Evolutionary conservation across 192 early-diverging fungal species (phyloP).

Genomic region (Linnemannia elongata): DNA sequence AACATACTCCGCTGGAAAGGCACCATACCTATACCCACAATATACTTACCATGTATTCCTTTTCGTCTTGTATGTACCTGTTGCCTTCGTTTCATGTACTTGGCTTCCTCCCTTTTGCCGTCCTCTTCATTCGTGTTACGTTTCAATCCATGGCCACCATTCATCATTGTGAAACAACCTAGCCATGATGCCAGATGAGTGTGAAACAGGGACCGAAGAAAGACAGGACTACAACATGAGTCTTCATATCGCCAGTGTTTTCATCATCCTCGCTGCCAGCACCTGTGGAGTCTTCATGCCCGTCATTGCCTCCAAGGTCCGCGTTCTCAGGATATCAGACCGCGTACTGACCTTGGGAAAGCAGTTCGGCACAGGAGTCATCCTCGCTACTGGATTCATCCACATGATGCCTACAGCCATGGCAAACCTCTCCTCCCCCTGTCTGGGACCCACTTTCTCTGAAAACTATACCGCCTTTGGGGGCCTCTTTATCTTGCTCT

Average conservation of each 20-base stretch:
- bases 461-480: conserved; percentile 65
- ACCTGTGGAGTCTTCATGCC: conserved; percentile 63
- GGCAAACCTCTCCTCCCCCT: conserved; percentile 65
- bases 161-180: too few species aligned
- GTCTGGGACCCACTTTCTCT: conserved; percentile 61
- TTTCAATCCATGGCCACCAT: background rate
- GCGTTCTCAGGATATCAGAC: conserved; percentile 6
- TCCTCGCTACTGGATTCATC: conserved; percentile 79
- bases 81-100: background rate
- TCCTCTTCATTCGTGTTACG: background rate
- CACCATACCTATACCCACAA: background rate
- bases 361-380: conserved; percentile 68
- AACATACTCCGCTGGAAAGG: background rate
- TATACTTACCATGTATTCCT: background rate
- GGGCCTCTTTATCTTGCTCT: conserved; percentile 71
- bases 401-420: conserved; percentile 79
- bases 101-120: background rate
- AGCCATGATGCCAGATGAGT: conserved; percentile 4
- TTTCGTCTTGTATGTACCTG: background rate
- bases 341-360: conserved; percentile 20
- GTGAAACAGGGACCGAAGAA: conserved; percentile 12
- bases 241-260: conserved; percentile 65
- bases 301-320: conserved; percentile 51
- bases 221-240: conserved; percentile 1
- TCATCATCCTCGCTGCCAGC: conserved; percentile 67